Percentiles rank a stretch among this genome's conserved stretches.
phyloP scores from a whole-genome alignment of 2,329 filamentous ascomycete genomes.

The Mycocentrospora acerina region DNA sequence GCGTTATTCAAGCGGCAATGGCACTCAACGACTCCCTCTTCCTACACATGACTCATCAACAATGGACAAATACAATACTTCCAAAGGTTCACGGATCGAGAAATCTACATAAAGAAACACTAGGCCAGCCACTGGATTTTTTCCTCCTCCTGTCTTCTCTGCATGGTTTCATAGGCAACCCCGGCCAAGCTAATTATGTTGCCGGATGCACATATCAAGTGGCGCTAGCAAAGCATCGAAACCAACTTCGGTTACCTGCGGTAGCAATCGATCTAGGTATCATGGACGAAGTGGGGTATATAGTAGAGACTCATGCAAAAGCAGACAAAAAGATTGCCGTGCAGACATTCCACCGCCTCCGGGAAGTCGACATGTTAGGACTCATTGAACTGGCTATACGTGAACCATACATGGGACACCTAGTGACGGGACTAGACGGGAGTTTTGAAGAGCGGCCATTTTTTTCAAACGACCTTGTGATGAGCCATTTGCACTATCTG shows the following conservation, averaged over 20 bases:
- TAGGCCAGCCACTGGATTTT: constrained; percentile 18
- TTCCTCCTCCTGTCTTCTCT: constrained; percentile 25
- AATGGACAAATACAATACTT: constrained; percentile 9
- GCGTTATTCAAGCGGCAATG: constrained; percentile 20
- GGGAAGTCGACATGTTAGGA: constrained; percentile 10
- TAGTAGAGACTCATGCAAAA: constrained; percentile 1
- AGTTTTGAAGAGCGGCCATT: constrained; percentile 2
- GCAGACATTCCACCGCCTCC: constrained; percentile 10
- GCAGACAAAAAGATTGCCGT: constrained; percentile 7
- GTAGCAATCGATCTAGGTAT: constrained; percentile 30
- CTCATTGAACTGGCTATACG: constrained; percentile 10
- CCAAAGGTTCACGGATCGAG: constrained; percentile 40
- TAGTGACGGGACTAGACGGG: constrained; percentile 9
- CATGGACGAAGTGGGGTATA: constrained; percentile 30
- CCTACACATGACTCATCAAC: constrained; percentile 10
- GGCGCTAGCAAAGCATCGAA: constrained; percentile 17
- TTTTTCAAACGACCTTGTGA: constrained; percentile 7
- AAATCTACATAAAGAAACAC: constrained; percentile 22
- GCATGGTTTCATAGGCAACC: constrained; percentile 18
- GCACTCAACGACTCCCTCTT: constrained; percentile 15
- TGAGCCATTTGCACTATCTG: constrained; percentile 9
- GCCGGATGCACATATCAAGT: constrained; percentile 25
- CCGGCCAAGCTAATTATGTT: constrained; percentile 21
- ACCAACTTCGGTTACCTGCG: constrained; percentile 34
- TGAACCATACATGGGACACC: constrained; percentile 5